These are phyloP conservation scores for Calonectria henricotiae DNA, from an alignment of 2,329 filamentous ascomycete species.

Conservation along the genomic window DNA sequence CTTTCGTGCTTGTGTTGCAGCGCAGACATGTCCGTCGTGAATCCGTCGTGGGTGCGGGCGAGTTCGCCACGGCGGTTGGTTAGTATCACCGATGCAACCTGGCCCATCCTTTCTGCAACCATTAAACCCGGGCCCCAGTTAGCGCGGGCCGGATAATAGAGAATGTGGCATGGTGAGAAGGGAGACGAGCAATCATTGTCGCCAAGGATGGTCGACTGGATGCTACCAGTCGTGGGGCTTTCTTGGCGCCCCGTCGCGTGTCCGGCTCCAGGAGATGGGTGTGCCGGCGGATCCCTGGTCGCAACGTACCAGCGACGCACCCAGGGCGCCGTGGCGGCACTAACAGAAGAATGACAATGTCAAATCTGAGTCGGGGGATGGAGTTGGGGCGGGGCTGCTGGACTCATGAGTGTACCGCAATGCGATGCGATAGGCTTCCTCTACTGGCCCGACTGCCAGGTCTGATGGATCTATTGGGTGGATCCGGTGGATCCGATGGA, in stretches of 20 bases:
- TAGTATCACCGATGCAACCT: constrained; percentile 38
- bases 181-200: constrained; percentile 23
- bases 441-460: constrained; percentile 5
- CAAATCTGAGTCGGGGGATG: constrained; percentile 26
- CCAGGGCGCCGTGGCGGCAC: constrained; percentile 28
- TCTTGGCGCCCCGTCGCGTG: constrained; percentile 36
- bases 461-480: background rate
- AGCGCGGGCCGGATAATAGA: constrained; percentile 23
- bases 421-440: constrained; percentile 27
- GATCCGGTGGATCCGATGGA: background rate
- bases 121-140: constrained; percentile 28
- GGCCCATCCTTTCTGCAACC: constrained; percentile 36
- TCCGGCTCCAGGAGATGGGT: constrained; percentile 39
- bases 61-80: constrained; percentile 31
- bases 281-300: constrained; percentile 38
- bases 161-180: constrained; percentile 22
- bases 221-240: constrained; percentile 28
- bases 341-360: constrained; percentile 20
- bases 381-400: background rate
- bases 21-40: constrained; percentile 25
- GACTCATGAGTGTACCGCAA: constrained; percentile 21
- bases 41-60: constrained; percentile 28
- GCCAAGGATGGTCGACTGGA: constrained; percentile 14
- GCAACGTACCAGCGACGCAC: constrained; percentile 29
- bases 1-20: constrained; percentile 21